Evolutionary conservation across 1,139 yeast genomes (phyloP), one percentile per base, ranked within the genome.

Genomic region (Taphrina wiesneri): DNA sequence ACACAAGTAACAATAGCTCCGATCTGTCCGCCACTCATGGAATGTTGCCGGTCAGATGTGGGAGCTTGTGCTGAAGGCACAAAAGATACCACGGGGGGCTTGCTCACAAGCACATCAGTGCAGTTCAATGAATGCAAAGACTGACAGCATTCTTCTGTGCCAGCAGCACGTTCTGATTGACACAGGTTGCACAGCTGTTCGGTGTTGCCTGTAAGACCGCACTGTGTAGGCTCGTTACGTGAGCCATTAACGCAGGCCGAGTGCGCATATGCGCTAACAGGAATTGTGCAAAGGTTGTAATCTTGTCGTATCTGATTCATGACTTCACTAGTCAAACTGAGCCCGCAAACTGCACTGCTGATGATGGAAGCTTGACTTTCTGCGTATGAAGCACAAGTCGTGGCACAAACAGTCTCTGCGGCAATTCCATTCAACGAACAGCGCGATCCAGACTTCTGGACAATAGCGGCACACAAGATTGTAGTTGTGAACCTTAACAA

Each of bases 391-490:
- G 46, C 56, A 30, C 67, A 65, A 11, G 67, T 65, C 25, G 28
- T 53, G 15, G 67, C 67, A 46, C 67, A 65, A 36, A 53, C 67
- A 15, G 65, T 59, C 25, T 6, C 45, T 23, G 36, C 45, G 5
- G 32, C 25, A 21, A 23, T 61, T 11, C 56, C 21, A 13, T 25
- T 21, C 26, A 17, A 13, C n/a, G 54, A 34, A 39, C 67, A 65
- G 9, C 5, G 28, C 9, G n/a, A 34, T 17, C 54, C 23, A 21
- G 66, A 56, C 39, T 53, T 34, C 41, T 59, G 65, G 23, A 65
- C 56, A 21, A 65, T 32, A 11, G 67, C 25, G 9, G 67, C 65
- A 41, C 67, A 65, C 45, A 63, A 28, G 21, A 65, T 28, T 28
- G 67, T 65, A 11, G 25, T 65, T 9, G 61, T 53, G 34, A 47